Base-by-base conservation (phyloP, 1,284 basidiomycete species). In the Rhodotorula sp. region DNA sequence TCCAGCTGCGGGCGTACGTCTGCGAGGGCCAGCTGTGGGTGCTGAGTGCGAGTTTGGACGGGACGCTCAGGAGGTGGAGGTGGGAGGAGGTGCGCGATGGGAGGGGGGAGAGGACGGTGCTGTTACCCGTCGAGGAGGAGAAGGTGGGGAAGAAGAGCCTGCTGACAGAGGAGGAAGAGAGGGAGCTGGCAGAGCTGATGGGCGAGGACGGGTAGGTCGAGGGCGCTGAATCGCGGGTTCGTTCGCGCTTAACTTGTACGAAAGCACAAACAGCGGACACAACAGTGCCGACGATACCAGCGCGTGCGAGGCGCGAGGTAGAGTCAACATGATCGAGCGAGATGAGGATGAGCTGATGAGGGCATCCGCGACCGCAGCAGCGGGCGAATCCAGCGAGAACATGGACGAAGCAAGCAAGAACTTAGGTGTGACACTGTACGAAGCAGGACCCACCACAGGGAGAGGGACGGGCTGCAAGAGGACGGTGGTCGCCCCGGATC, bases 11-110 rank as follows among this genome's bases (percentile, higher is more conserved):
- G 44, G 81, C 90, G 12, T 96, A 92, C 91, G 81, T 87, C 37
- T 82, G 83, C 66, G 83, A 81, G 12, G 81, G 83, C 32, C 84
- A 85, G 44, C 54, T 53, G 53, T 93, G 90, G 90, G 84, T 94
- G 55, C 82, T 97, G 53, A 93, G 89, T 66, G 86, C 88, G 0
- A 89, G 91, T 79, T 81, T 97, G 65, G 94, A 97, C 80, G 87
- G 88, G 44, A 96, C 94, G 13, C 83, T 97, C 53, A 84, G 94
- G 72, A 87, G 87, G 77, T 97, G 94, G 78, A 69, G 60, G 41
- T 69, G 73, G 75, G n/a, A 34, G 8, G 76, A 79, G 6, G 58
- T 71, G 27, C 36, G 65, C 50, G 62, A 55, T 21, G 44, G 54
- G 10, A 60, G 60, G 60, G 44, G 57, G 36, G 69, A 64, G 15